Conservation (phyloP, 768 basidiomycete genomes). For the Boletales sp. region DNA sequence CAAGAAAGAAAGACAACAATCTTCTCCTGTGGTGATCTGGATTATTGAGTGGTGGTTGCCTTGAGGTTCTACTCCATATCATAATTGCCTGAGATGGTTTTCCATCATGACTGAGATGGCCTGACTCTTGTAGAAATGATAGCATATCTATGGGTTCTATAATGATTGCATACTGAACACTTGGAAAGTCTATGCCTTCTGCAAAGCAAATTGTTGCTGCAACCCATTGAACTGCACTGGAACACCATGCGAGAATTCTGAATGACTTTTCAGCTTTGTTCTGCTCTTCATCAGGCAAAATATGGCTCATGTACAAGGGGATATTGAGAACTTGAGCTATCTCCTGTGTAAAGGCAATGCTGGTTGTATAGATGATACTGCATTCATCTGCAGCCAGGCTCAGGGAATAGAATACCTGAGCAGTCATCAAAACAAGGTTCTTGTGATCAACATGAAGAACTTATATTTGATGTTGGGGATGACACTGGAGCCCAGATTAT, state of each 20-base stretch:
- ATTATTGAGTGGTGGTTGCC: neutral
- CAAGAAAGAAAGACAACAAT: neutral
- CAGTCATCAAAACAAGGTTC: no score
- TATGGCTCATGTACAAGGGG: conserved; percentile 1
- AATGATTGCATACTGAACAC: neutral
- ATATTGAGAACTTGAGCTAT: neutral
- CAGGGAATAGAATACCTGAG: no score
- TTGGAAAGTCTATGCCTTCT: conserved; percentile 4
- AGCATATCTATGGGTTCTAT: conserved; percentile 5
- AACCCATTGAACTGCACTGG: neutral
- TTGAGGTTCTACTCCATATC: neutral
- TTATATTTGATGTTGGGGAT: conserved; percentile 3
- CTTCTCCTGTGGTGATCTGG: neutral
- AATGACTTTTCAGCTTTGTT: conserved; percentile 6
- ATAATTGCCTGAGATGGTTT: neutral
- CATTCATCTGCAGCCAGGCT: conserved; percentile 1
- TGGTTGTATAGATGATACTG: conserved; percentile 6
- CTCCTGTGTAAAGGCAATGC: neutral
- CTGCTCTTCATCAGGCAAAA: neutral
- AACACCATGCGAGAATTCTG: neutral
- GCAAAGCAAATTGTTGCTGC: conserved; percentile 1
- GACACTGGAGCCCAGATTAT: neutral
- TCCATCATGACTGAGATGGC: conserved; percentile 7
- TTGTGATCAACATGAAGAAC: no score
- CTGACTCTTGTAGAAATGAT: conserved; percentile 11